Percentiles rank a stretch among this genome's conserved stretches.
Evolutionary conservation across 1,284 basidiomycete genomes (phyloP).

Genomic region (Moniliella sp.): DNA sequence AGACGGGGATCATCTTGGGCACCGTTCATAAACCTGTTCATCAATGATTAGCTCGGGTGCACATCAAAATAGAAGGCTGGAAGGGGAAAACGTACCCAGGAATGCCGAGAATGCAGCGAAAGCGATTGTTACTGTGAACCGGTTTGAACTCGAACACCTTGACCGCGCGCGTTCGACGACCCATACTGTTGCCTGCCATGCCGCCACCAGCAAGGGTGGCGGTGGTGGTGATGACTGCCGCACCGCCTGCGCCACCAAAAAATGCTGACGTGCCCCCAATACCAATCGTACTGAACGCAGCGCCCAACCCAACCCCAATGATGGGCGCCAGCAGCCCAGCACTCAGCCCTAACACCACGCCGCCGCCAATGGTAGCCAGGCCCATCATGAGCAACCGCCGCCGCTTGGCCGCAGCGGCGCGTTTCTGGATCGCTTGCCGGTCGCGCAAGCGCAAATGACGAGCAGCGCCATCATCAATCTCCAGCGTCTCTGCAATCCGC

Average conservation of each 20-base stretch:
- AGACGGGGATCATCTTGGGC: constrained; percentile 24
- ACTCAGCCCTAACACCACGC: constrained; percentile 29
- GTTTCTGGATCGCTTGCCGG: constrained; percentile 9
- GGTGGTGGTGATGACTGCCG: constrained; percentile 29
- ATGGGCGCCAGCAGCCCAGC: constrained; percentile 28
- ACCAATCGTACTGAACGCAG: constrained; percentile 28
- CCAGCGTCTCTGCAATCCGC: constrained; percentile 27
- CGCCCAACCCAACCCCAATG: constrained; percentile 29
- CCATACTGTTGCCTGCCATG: constrained; percentile 27
- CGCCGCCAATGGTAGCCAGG: constrained; percentile 29
- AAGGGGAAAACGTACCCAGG: constrained; percentile 8
- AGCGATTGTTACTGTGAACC: constrained; percentile 33
- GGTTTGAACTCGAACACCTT: constrained; percentile 31
- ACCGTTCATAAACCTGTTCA: constrained; percentile 21
- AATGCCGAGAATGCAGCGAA: constrained; percentile 28
- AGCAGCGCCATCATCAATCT: constrained; percentile 29
- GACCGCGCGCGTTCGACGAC: constrained; percentile 21
- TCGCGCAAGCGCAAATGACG: constrained; percentile 19
- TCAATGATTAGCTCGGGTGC: too few relatives aligned
- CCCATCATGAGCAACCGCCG: constrained; percentile 31
- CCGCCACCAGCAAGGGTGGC: constrained; percentile 25
- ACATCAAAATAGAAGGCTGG: too few relatives aligned
- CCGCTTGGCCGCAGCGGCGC: constrained; percentile 16
- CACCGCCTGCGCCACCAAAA: constrained; percentile 28
- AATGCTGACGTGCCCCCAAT: constrained; percentile 27